These are phyloP conservation scores for Globisporangium paddicum DNA, from an alignment of 352 stramenopile genomes.

Conservation along the genomic window DNA sequence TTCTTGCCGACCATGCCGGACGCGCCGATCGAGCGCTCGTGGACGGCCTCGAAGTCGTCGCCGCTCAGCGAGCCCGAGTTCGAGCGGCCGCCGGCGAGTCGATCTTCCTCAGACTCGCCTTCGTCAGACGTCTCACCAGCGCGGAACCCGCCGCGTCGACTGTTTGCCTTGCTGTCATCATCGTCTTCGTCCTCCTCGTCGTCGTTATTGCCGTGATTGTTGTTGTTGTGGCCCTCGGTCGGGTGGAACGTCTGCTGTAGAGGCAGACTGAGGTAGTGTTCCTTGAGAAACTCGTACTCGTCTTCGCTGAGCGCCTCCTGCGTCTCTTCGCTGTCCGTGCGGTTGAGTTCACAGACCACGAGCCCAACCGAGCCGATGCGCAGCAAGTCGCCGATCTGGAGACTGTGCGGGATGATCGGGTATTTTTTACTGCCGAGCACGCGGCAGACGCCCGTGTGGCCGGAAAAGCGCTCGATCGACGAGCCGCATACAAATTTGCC, in stretches of 20 bases:
- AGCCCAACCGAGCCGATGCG: slow-evolving; percentile 89
- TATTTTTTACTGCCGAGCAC: slow-evolving; percentile 89
- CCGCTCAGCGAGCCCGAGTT: slow-evolving; percentile 12
- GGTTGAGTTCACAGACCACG: slow-evolving; percentile 90
- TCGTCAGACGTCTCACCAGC: slow-evolving; percentile 71
- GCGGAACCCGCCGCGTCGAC: slow-evolving; percentile 2
- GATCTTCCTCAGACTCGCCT: slow-evolving; percentile 74
- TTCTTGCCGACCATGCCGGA: slow-evolving; percentile 38
- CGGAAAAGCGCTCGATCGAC: slow-evolving; percentile 88
- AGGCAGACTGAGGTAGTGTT: slow-evolving; percentile 81
- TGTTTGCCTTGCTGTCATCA: slow-evolving; percentile 16
- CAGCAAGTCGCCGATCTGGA: slow-evolving; percentile 81
- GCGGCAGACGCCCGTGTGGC: slow-evolving; percentile 88
- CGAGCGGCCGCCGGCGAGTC: slow-evolving; percentile 19
- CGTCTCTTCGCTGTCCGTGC: slow-evolving; percentile 55
- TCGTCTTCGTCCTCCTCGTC: slow-evolving; percentile 26
- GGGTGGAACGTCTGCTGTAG: slow-evolving; percentile 82
- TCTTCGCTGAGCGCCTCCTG: slow-evolving; percentile 76
- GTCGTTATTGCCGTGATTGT: slow-evolving; percentile 33
- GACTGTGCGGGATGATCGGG: slow-evolving; percentile 62
- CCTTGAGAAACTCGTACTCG: slow-evolving; percentile 85
- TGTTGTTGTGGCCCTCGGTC: slow-evolving; percentile 21
- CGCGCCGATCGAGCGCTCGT: slow-evolving; percentile 37
- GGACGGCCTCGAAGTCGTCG: slow-evolving; percentile 8
- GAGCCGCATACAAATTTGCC: slow-evolving; percentile 81